Percentiles rank a stretch among this genome's conserved stretches.
These are phyloP conservation scores for Colletotrichum tanaceti DNA, from an alignment of 2,329 filamentous ascomycete species.

Conservation along the genomic window DNA sequence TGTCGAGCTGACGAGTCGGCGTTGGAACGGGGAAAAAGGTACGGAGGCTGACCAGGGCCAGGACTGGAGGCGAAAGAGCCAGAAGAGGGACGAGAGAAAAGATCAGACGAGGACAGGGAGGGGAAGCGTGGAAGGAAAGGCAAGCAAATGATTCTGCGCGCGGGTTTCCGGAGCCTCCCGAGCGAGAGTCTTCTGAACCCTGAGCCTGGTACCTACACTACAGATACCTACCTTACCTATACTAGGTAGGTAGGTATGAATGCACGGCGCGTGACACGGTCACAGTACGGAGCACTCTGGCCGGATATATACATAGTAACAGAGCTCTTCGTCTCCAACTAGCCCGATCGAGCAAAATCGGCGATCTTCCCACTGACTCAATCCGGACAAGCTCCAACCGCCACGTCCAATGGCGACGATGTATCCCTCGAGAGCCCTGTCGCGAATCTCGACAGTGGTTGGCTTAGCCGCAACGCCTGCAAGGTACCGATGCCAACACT, in stretches of 20 bases:
- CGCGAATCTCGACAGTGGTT: conserved; percentile 12
- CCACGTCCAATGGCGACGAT: conserved; percentile 40
- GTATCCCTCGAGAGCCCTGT: conserved; percentile 14
- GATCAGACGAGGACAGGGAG: conserved; percentile 43
- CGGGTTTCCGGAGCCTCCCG: not conserved
- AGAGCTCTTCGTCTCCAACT: conserved; percentile 10
- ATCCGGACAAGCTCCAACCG: conserved; percentile 30
- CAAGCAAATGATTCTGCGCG: conserved; percentile 8
- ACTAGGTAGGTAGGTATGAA: too few species aligned
- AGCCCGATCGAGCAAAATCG: conserved; percentile 40
- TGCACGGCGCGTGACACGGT: too few species aligned
- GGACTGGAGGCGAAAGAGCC: conserved; percentile 20
- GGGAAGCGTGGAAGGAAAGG: conserved; percentile 24
- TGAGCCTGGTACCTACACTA: conserved; percentile 12
- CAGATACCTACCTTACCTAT: too few species aligned
- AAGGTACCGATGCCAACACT: conserved; percentile 37
- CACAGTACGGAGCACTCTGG: too few species aligned
- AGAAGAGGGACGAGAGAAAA: conserved; percentile 41
- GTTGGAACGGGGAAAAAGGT: conserved; percentile 11
- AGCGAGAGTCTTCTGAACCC: not conserved
- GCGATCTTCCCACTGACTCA: conserved; percentile 42
- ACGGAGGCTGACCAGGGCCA: conserved; percentile 25
- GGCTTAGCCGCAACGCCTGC: conserved; percentile 31
- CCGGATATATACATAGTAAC: too few species aligned
- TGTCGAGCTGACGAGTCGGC: conserved; percentile 19